Evolutionary conservation across 805 yeast species (phyloP).

Genomic region (Teunomyces panamensis): DNA sequence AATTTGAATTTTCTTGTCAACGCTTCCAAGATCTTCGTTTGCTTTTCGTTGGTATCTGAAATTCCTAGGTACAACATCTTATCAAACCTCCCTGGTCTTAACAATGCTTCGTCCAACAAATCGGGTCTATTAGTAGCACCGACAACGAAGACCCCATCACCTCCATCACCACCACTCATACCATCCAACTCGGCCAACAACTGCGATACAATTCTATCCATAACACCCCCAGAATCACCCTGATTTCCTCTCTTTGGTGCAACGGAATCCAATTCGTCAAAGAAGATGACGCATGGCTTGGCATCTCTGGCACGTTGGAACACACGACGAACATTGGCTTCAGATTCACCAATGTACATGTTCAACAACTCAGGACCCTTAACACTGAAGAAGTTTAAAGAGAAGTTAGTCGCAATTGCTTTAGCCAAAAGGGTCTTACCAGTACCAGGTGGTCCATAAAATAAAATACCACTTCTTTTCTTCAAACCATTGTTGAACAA

Average conservation of each 20-base stretch:
- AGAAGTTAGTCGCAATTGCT: constrained; percentile 94
- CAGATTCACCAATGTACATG: constrained; percentile 98
- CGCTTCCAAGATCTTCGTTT: constrained; percentile 80
- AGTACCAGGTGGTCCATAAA: constrained; percentile 98
- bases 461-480: constrained; percentile 88
- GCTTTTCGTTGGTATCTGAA: constrained; percentile 87
- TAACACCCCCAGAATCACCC: constrained; percentile 98
- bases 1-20: constrained; percentile 79
- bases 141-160: constrained; percentile 90
- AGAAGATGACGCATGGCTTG: constrained; percentile 94
- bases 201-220: constrained; percentile 98
- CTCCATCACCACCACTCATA: constrained; percentile 65
- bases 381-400: constrained; percentile 91
- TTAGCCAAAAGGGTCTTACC: constrained; percentile 95
- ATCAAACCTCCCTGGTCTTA: constrained; percentile 94
- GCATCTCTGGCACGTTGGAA: constrained; percentile 96
- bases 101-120: constrained; percentile 85
- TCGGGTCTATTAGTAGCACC: constrained; percentile 99
- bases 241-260: constrained; percentile 98
- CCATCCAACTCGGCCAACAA: constrained; percentile 93
- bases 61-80: constrained; percentile 93
- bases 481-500: constrained; percentile 84
- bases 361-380: constrained; percentile 96
- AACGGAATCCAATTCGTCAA: constrained; percentile 95
- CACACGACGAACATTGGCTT: constrained; percentile 92